phyloP scores from a whole-genome alignment of 257 asterid species.

The Datura wrightii region DNA sequence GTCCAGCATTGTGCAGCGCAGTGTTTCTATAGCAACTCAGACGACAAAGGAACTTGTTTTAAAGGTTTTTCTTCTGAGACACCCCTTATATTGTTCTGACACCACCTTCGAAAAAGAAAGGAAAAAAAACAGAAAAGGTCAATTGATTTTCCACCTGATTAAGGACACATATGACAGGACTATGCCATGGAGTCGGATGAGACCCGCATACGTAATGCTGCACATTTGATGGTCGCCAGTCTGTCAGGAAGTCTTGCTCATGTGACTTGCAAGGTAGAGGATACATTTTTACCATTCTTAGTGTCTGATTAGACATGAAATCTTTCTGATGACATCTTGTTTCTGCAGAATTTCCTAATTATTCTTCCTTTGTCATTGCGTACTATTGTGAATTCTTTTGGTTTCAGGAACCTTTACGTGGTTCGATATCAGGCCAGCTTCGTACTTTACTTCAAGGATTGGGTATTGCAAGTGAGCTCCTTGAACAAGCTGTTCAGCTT shows the following conservation, averaged over 20 bases:
- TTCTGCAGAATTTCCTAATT: background rate
- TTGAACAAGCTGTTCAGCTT: conserved; percentile 83
- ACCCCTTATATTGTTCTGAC: background rate
- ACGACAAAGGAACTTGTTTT: conserved; percentile 95
- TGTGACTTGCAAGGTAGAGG: conserved; percentile 95
- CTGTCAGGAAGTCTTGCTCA: conserved; percentile 98
- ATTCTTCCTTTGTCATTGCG: conserved; percentile 6
- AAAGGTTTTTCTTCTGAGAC: conserved; percentile 56
- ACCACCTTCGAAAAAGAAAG: background rate
- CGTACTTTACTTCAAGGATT: conserved; percentile 78
- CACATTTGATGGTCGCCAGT: conserved; percentile 99
- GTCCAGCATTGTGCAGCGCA: conserved; percentile 84
- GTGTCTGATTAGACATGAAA: background rate
- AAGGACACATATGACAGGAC: conserved; percentile 56
- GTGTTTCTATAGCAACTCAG: conserved; percentile 97
- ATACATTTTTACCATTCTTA: conserved; percentile 3
- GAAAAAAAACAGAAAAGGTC: background rate
- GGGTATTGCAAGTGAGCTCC: conserved; percentile 59
- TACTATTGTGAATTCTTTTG: background rate
- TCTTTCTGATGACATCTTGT: conserved; percentile 8
- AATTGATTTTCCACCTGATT: background rate
- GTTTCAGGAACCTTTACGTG: conserved; percentile 86
- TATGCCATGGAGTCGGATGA: conserved; percentile 97
- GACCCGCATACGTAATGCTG: conserved; percentile 86
- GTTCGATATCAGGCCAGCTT: conserved; percentile 81